A percentile compares a stretch with the other conserved stretches of the same genome.
These are phyloP conservation scores for Ustilago cynodontis DNA, from an alignment of 1,284 basidiomycete genomes.

Conservation along the genomic window DNA sequence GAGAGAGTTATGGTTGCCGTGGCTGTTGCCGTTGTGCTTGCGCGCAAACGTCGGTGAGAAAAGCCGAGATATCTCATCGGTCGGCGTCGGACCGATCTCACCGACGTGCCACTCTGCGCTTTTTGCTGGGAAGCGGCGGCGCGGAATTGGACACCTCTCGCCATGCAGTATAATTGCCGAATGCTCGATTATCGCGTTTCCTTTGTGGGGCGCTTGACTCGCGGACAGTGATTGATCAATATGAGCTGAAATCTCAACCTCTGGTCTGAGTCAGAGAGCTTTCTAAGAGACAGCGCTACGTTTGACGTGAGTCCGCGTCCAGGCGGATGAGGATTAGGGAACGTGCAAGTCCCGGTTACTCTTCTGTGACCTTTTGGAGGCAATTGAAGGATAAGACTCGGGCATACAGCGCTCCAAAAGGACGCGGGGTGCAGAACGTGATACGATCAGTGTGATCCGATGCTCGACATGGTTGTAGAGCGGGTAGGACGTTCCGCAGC, in stretches of 20 bases:
- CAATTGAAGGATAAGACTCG: too few species aligned
- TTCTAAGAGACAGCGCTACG: background rate
- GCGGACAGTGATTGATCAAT: background rate
- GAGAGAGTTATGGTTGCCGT: slow-evolving; percentile 7
- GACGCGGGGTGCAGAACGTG: too few species aligned
- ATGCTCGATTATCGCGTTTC: background rate
- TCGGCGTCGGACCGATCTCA: slow-evolving; percentile 31
- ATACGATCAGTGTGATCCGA: too few species aligned
- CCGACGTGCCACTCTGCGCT: background rate
- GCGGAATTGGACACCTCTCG: slow-evolving; percentile 18
- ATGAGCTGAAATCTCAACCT: background rate
- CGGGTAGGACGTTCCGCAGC: background rate
- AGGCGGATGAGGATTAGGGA: too few species aligned
- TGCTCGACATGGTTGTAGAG: background rate
- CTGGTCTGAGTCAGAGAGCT: background rate
- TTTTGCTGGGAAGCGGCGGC: slow-evolving; percentile 1
- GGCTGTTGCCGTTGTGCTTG: background rate
- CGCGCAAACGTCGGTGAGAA: slow-evolving; percentile 11
- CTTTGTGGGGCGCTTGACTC: background rate
- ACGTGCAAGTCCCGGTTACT: too few species aligned
- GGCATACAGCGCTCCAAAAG: too few species aligned
- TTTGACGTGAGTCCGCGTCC: too few species aligned
- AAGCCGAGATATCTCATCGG: slow-evolving; percentile 15
- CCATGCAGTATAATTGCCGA: background rate
- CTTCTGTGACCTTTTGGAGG: too few species aligned